Evolutionary conservation across 208 protist species (phyloP), one percentile per base, ranked within the genome.

Genomic region (Leishmania aethiopica): DNA sequence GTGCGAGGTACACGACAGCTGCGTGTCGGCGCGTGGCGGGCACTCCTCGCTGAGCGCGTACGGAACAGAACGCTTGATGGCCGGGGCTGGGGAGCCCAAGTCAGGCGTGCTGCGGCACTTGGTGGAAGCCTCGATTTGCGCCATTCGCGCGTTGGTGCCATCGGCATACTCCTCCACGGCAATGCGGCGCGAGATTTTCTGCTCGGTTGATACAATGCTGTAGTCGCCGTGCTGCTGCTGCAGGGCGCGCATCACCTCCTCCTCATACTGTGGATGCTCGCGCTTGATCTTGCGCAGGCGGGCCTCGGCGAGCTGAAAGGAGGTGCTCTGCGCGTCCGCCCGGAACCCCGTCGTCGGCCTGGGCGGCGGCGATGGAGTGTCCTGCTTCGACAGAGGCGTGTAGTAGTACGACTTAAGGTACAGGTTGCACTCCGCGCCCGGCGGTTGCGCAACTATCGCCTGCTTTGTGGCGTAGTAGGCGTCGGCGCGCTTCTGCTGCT

Each of bases 331-430:
- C 35, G 77, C 78, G 62, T 80, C 75, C 15, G 45, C 2, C 7
- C 81, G 53, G 40, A 76, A 70, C 47, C 75, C 71, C 0, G 79
- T 45, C 35, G 75, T 47, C 51, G 79, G 83, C 72, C 81, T 75
- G 7, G 60, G 66, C 40, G 22, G 78, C 1, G 62, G 74, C 5
- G 73, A 79, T 22, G 73, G 59, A 32, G 40, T 10, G 35, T 86
- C 82, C 25, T 25, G 62, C 73, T 86, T 82, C 19, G 82, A 78
- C 13, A 90, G 75, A n/a, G 87, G 87, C 0, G 86, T 90, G 81
- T 90, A 90, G 76, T 86, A 82, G 78, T 92, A 92, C 6, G 89
- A 92, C 74, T 82, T 92, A 57, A 92, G 84, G 67, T 82, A 84
- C 8, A 89, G 80, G 74, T 89, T 89, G 79, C 75, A 85, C 62